Base-by-base conservation (phyloP, 495 filamentous ascomycete genomes). In the Tetracladium marchalianum region DNA sequence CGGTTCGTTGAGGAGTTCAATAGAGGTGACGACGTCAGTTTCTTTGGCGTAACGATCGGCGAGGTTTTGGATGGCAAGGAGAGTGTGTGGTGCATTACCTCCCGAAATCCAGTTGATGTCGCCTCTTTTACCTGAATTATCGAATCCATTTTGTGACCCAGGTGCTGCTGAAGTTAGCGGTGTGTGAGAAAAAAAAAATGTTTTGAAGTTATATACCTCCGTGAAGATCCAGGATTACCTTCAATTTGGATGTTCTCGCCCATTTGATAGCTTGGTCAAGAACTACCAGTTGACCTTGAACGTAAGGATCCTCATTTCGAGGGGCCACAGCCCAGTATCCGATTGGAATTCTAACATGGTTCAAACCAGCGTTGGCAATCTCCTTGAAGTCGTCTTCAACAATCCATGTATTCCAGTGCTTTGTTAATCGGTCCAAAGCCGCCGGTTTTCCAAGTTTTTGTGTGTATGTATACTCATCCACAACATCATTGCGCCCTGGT, bases 141-240 rank as follows among this genome's bases (percentile, higher is more conserved):
- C 87, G 60, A 87, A 88, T 13, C 85, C 85, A 53, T 90, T 90
- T 58, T 90, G 85, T 18, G 78, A 84, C 9, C 82, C 84, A 16
- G 85, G 85, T 15, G 77, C 82, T 74, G 48, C 31, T 46, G 32
- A 36, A 45, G 44, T 34, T 35, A 43, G 41, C 31, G 42, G 47
- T 7, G 22, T 27, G 22, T 7, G 7, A 27, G 22, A 27, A 27
- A 3, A 3, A 31, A 47, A 22, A 31, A 35, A 39, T n/a, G n/a
- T n/a, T n/a, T n/a, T 38, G 43, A 13, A 27, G 33, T 27, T 7
- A 63, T 72, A 56, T 61, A 80, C 77, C 79, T 46, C 82, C 83
- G 52, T 86, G 82, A 33, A 85, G 60, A 54, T 86, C 83, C 52
- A 87, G 68, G 55, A 82, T 72, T 33, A 88, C 77, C 55, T 79